Base-by-base conservation (phyloP, 2,329 filamentous ascomycete species). In the Dactylellina leptospora region DNA sequence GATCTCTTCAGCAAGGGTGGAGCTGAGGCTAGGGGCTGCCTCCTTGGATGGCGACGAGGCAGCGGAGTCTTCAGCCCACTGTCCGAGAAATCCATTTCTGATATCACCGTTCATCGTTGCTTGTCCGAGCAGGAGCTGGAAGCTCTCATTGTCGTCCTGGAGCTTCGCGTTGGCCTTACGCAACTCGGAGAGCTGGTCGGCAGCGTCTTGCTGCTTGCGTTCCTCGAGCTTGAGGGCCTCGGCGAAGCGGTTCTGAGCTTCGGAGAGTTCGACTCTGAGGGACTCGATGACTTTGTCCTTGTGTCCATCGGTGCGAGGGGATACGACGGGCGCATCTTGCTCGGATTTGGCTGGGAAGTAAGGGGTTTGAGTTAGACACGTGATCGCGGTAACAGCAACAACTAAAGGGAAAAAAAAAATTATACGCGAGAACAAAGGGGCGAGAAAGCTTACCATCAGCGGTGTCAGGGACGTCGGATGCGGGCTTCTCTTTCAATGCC, bases 131-230 rank as follows among this genome's bases (percentile, higher is more conserved):
- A 99, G 87, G 36, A 97, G 85, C 81, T 97, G 93, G 81, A 96
- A 99, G 81, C 92, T 96, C 81, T 99, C 95, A 78, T 97, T 97
- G 80, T 99, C 95, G 81, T 99, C 95, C 90, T 97, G 95, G 74
- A 99, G 83, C 47, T 93, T 87, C 64, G 95, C 95, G 78, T 97
- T 99, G 75, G 92, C 90, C 90, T 97, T 95, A 77, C 93, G 91
- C 38, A 92, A 89, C 78, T 97, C 93, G 81, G 97, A 88, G 56
- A 97, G 85, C 75, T 91, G 87, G 76, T 90, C 89, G 81, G 97
- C 93, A n/a, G 97, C 86, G 80, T 96, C 92, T 75, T 91, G 90
- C 78, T 96, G 83, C 25, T 90, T 88, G 47, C 92, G 58, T 93
- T 93, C 56, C 92, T 93, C 80, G 90, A 88, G 79, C 97, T 96